Conservation (phyloP, 768 basidiomycete genomes). For the Tulasnella sp. region DNA sequence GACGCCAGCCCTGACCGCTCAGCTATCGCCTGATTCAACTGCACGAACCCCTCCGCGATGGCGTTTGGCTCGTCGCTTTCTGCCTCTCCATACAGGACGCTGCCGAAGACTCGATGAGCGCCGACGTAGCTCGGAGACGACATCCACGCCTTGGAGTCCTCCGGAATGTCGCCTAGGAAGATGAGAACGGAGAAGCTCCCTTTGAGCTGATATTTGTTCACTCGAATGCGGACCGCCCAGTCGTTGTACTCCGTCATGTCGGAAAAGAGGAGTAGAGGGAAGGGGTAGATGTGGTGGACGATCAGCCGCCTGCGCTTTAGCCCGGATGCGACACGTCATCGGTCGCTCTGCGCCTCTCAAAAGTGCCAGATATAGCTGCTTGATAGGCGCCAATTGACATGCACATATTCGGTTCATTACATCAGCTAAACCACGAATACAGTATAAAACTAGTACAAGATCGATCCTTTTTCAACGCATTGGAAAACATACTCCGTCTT, state of each 20-base stretch:
- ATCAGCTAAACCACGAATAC: too few species aligned
- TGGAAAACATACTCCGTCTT: neutral
- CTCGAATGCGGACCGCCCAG: slow-evolving; percentile 34
- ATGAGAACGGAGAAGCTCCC: slow-evolving; percentile 35
- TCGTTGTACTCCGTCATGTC: slow-evolving; percentile 19
- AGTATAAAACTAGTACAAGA: neutral
- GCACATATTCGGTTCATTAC: neutral
- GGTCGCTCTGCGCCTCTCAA: neutral
- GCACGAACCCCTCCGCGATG: slow-evolving; percentile 35
- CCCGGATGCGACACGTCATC: neutral
- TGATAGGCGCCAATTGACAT: neutral
- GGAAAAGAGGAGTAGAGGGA: neutral
- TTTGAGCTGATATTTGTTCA: slow-evolving; percentile 35
- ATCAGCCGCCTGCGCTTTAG: neutral
- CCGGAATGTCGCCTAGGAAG: slow-evolving; percentile 36
- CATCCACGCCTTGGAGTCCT: slow-evolving; percentile 30
- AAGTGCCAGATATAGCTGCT: neutral
- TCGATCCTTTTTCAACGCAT: neutral
- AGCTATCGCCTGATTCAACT: slow-evolving; percentile 30
- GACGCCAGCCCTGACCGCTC: slow-evolving; percentile 20
- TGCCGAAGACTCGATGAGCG: slow-evolving; percentile 35
- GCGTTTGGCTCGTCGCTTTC: slow-evolving; percentile 21
- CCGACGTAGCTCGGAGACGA: slow-evolving; percentile 31
- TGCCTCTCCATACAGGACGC: slow-evolving; percentile 23
- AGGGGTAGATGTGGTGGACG: neutral